Percentiles rank a stretch among this genome's conserved stretches.
Conservation (phyloP, 768 basidiomycete species). For the Boletus pseudopeckii region DNA sequence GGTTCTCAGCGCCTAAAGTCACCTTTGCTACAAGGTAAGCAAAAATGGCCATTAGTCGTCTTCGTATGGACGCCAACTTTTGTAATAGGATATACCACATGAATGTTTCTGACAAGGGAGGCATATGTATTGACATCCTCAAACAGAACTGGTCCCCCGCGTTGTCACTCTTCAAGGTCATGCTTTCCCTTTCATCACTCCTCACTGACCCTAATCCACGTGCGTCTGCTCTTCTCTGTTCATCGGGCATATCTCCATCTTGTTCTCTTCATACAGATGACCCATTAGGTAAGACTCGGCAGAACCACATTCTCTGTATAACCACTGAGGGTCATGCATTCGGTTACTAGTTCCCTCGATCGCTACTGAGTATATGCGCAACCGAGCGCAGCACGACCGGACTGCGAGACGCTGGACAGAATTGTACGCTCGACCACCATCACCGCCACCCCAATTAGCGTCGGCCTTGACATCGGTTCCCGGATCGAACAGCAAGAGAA, state of each 20-base stretch:
- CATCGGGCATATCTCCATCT: slow-evolving; percentile 6
- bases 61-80: background rate
- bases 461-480: slow-evolving; percentile 10
- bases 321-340: background rate
- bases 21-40: slow-evolving; percentile 67
- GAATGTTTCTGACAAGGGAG: slow-evolving; percentile 79
- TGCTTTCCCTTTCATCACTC: slow-evolving; percentile 88
- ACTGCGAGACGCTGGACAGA: slow-evolving; percentile 79
- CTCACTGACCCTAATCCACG: slow-evolving; percentile 93
- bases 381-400: slow-evolving; percentile 67
- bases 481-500: slow-evolving; percentile 14
- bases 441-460: slow-evolving; percentile 18
- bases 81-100: slow-evolving; percentile 78
- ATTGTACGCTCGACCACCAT: slow-evolving; percentile 56
- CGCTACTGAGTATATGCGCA: slow-evolving; percentile 63
- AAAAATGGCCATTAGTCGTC: background rate
- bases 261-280: slow-evolving; percentile 50
- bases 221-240: slow-evolving; percentile 37
- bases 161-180: slow-evolving; percentile 89
- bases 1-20: slow-evolving; percentile 80
- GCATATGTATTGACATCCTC: slow-evolving; percentile 85
- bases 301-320: background rate
- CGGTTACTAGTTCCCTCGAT: slow-evolving; percentile 57
- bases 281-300: slow-evolving; percentile 52
- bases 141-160: slow-evolving; percentile 96